Evolutionary conservation across 495 filamentous ascomycete genomes (phyloP).

Genomic region (Xylaria curta): DNA sequence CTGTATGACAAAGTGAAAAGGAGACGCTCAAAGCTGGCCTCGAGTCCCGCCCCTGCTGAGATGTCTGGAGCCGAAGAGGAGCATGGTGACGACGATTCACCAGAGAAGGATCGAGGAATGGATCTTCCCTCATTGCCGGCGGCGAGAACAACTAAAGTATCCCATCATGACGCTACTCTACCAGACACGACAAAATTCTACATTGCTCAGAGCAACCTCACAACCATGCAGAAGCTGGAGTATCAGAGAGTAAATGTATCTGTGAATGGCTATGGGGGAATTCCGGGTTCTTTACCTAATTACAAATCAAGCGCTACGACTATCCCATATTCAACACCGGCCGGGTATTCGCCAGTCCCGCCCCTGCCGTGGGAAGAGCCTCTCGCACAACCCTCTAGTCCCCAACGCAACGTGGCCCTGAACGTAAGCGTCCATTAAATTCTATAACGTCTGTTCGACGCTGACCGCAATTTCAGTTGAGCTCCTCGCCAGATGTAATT

Average conservation of each 20-base stretch:
- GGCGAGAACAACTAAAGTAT: constrained; percentile 25
- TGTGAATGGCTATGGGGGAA: constrained; percentile 26
- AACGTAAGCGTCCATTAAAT: constrained; percentile 27
- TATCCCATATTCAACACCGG: constrained; percentile 39
- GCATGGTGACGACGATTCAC: background rate
- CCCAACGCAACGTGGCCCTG: constrained; percentile 21
- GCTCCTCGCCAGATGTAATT: constrained; percentile 38
- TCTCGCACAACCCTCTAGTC: constrained; percentile 23
- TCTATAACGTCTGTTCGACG: background rate
- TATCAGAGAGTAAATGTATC: constrained; percentile 36
- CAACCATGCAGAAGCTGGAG: constrained; percentile 42
- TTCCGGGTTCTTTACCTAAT: constrained; percentile 28
- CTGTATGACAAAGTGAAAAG: constrained; percentile 30
- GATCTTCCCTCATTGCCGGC: constrained; percentile 16
- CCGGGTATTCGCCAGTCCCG: constrained; percentile 34
- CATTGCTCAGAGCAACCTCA: constrained; percentile 38
- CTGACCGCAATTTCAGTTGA: constrained; percentile 32
- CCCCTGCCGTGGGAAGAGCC: constrained; percentile 37
- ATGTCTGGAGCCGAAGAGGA: constrained; percentile 25
- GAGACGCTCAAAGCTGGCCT: constrained; percentile 15
- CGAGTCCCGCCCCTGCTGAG: constrained; percentile 24
- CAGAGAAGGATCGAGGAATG: background rate
- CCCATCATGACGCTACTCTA: constrained; percentile 26
- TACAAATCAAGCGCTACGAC: constrained; percentile 39
- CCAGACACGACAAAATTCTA: constrained; percentile 34